Evolutionary conservation across 2,329 filamentous ascomycete species (phyloP), one percentile per base, ranked within the genome.

Genomic region (Fusarium drepaniforme): DNA sequence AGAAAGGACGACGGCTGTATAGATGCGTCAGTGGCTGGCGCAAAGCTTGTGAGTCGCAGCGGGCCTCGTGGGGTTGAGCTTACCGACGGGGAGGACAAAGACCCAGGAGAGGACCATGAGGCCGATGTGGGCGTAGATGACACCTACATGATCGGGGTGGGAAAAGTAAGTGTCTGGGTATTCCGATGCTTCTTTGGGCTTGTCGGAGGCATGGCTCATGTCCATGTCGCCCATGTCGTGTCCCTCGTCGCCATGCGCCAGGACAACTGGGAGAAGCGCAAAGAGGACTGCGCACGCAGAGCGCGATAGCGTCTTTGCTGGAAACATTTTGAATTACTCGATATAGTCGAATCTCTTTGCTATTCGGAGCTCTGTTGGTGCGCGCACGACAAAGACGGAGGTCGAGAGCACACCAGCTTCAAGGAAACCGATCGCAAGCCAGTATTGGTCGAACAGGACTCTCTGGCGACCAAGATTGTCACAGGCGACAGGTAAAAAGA

Each of bases 1-100:
- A 66, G 95, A 97, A 74, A 98, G 88, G 91, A 98, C 94, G 59
- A 97, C 92, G 75, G 91, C 94, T 97, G 77, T 21, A 68, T 49
- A 25, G 18, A 38, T 12, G 16, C 38, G 63, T 76, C 58, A 78
- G 68, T 46, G 44, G 25, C 25, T 49, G 42, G 25, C 18, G 4
- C 28, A 68, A 58, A 37, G 56, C 33, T 28, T 60, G 25, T 33
- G 18, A 57, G 53, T 44, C 11, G 53, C 44, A 40, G 30, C 23
- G 53, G 49, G 28, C 18, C 49, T 44, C 33, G 16, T 23, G 35
- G 25, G 37, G 12, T 38, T 18, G 28, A 66, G 85, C 91, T 85
- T 87, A 93, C 94, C 92, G 70, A 93, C 82, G 61, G 94, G 94
- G 65, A 96, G 86, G 59, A 93, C 80, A 65, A 96, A 88, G 40